Conservation (phyloP, 2,329 filamentous ascomycete species). For the Trichoderma arundinaceum region DNA sequence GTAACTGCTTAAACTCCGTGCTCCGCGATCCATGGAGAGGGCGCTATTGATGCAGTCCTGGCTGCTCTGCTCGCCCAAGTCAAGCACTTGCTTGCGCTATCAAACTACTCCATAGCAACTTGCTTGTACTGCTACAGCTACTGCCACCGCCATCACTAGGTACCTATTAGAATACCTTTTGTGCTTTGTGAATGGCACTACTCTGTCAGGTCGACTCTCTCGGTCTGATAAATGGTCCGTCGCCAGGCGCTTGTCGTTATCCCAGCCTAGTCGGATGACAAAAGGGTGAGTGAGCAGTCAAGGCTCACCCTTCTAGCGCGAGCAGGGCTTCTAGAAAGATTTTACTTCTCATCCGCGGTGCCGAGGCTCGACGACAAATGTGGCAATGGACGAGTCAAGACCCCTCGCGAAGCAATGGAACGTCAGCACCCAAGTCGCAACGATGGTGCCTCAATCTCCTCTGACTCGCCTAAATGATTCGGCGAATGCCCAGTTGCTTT, state of each 20-base stretch:
- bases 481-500: conserved; percentile 5
- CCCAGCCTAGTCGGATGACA: not conserved
- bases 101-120: too few relatives aligned
- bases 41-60: not conserved
- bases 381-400: conserved; percentile 17
- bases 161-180: too few relatives aligned
- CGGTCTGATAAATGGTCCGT: not conserved
- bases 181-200: too few relatives aligned
- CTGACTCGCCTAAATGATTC: conserved; percentile 24
- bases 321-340: conserved; percentile 24
- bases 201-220: too few relatives aligned
- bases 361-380: conserved; percentile 10
- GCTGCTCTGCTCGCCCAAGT: too few relatives aligned
- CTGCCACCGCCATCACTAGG: too few relatives aligned
- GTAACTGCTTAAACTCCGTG: not conserved
- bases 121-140: too few relatives aligned
- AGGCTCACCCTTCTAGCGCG: conserved; percentile 13
- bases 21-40: not conserved
- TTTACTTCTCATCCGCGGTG: not conserved
- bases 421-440: not conserved
- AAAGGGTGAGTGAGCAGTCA: conserved; percentile 1
- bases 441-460: not conserved
- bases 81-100: too few relatives aligned
- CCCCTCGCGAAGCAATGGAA: not conserved
- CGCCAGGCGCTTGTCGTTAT: not conserved